A percentile compares a stretch with the other conserved stretches of the same genome.
Evolutionary conservation across 2,329 filamentous ascomycete species (phyloP).

Genomic region (Rachicladosporium sp.): DNA sequence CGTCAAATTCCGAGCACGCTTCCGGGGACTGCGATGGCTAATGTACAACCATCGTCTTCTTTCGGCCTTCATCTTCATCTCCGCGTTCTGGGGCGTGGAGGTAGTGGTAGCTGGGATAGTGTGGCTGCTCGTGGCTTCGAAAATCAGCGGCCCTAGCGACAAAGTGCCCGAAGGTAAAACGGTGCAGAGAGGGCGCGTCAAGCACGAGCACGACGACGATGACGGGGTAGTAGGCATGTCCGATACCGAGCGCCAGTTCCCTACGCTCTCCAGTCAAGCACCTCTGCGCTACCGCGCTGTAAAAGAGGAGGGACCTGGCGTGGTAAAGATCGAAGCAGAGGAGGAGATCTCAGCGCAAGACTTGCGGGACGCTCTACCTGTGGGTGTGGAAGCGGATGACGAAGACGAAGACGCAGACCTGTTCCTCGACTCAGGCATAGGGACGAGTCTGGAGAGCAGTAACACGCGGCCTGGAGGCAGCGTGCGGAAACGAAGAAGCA

Average conservation of each 20-base stretch:
- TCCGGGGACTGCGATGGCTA: slow-evolving; percentile 64
- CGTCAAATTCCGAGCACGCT: slow-evolving; percentile 59
- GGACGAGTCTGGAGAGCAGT: slow-evolving; percentile 36
- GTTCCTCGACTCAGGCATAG: slow-evolving; percentile 35
- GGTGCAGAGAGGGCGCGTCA: slow-evolving; percentile 11
- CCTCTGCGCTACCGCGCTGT: slow-evolving; percentile 22
- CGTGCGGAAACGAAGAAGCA: slow-evolving; percentile 16
- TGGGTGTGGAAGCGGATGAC: slow-evolving; percentile 23
- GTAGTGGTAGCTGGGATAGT: slow-evolving; percentile 52
- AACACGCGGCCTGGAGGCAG: slow-evolving; percentile 15
- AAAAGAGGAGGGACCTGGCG: too few species aligned
- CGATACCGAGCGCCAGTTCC: slow-evolving; percentile 37
- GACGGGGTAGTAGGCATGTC: slow-evolving; percentile 23
- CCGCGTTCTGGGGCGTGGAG: slow-evolving; percentile 65
- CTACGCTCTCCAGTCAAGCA: slow-evolving; percentile 32
- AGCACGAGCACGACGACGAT: slow-evolving; percentile 14
- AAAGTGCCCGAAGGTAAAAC: neutral
- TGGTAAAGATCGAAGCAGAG: too few species aligned
- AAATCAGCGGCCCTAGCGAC: slow-evolving; percentile 17
- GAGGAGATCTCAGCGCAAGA: too few species aligned
- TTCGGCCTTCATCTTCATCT: slow-evolving; percentile 56
- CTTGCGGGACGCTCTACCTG: too few species aligned
- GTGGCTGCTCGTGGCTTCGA: slow-evolving; percentile 46
- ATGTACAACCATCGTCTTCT: slow-evolving; percentile 75
- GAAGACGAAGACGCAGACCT: slow-evolving; percentile 34